phyloP scores from a whole-genome alignment of 805 yeast species.

The Candida railenensis region DNA sequence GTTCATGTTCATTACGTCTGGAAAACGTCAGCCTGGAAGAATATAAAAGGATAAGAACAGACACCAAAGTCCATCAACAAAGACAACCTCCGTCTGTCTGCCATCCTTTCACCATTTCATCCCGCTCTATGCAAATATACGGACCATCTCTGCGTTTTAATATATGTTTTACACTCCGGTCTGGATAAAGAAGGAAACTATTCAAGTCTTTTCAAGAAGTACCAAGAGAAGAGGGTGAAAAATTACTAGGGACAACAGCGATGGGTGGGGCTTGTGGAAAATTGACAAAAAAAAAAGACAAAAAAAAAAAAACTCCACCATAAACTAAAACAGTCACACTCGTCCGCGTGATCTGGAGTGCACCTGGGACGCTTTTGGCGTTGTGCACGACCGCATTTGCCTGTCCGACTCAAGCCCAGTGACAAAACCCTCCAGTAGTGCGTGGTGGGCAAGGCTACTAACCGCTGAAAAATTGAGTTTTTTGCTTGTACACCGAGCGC shows the following conservation, averaged over 20 bases:
- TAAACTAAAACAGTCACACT: constrained; percentile 6
- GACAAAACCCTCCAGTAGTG: background rate
- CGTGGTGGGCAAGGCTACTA: background rate
- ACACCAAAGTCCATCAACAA: background rate
- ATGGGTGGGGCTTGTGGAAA: constrained; percentile 5
- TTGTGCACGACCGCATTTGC: too few species aligned
- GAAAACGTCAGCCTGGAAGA: too few species aligned
- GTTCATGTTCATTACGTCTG: too few species aligned
- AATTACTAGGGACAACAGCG: background rate
- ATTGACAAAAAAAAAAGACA: background rate
- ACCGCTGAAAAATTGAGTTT: constrained; percentile 2
- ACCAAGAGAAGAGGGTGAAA: constrained; percentile 4
- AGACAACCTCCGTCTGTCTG: too few species aligned
- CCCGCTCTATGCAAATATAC: constrained; percentile 41
- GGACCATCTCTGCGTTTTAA: constrained; percentile 97
- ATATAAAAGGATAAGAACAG: too few species aligned
- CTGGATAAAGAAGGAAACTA: background rate
- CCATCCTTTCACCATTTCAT: background rate
- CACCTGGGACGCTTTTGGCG: background rate
- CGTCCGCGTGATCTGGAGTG: background rate
- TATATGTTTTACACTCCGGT: constrained; percentile 86
- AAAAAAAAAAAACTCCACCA: background rate
- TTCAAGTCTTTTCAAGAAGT: background rate
- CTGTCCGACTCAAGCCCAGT: background rate
- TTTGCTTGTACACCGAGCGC: background rate